Conservation (phyloP, 768 basidiomycete genomes). For the Leccinum ochraceum region DNA sequence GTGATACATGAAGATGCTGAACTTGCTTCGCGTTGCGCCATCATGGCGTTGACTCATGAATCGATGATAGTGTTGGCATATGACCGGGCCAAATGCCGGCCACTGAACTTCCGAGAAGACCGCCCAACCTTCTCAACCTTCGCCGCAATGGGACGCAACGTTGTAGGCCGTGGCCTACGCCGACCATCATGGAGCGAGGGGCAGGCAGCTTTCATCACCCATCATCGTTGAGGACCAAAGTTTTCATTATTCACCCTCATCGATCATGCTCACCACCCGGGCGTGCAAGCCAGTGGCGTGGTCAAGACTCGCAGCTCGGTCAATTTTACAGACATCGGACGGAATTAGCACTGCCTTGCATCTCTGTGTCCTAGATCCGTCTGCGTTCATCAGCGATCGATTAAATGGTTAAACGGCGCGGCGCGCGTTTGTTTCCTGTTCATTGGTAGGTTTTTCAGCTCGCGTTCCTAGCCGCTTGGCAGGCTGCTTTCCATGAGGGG, state of each 20-base stretch:
- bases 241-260: constrained; percentile 4
- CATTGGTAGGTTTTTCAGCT: constrained; percentile 16
- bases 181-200: neutral
- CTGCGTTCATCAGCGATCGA: constrained; percentile 8
- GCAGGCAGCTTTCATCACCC: neutral
- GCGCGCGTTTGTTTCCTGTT: constrained; percentile 11
- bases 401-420: constrained; percentile 10
- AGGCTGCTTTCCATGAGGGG: constrained; percentile 28
- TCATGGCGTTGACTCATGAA: neutral
- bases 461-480: constrained; percentile 23
- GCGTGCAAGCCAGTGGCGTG: constrained; percentile 5
- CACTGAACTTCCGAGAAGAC: constrained; percentile 17
- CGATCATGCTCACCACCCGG: constrained; percentile 5
- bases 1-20: neutral
- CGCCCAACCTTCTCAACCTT: constrained; percentile 10
- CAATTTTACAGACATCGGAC: constrained; percentile 7
- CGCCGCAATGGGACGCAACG: constrained; percentile 11
- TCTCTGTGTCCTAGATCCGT: constrained; percentile 15
- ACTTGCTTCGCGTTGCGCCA: constrained; percentile 7
- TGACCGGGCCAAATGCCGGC: neutral
- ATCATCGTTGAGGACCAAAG: constrained; percentile 1
- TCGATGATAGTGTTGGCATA: constrained; percentile 17
- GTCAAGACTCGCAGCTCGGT: constrained; percentile 3
- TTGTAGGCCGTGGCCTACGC: constrained; percentile 3
- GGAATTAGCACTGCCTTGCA: constrained; percentile 7